phyloP scores from a whole-genome alignment of 225 moss, liverwort and hornwort genomes.

The Pseudisothecium myosuroides region DNA sequence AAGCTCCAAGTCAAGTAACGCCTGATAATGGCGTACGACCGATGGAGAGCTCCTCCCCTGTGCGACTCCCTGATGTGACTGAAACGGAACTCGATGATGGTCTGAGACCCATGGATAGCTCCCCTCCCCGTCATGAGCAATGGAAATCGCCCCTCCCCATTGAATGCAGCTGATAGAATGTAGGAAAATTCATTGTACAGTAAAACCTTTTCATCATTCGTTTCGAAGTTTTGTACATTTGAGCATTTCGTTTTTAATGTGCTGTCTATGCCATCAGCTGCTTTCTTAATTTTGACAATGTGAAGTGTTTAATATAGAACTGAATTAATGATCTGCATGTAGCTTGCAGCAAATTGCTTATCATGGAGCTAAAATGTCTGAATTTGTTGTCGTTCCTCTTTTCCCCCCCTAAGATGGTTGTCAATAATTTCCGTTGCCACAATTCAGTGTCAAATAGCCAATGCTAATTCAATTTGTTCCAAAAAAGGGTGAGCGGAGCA shows the following conservation, averaged over 20 bases:
- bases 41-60: neutral
- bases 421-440: rapidly evolving
- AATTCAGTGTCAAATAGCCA: no score
- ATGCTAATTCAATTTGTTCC: rapidly evolving
- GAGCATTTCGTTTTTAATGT: no score
- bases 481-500: rapidly evolving
- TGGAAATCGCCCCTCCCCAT: neutral
- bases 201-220: neutral
- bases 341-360: rapidly evolving
- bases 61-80: neutral
- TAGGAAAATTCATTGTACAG: neutral
- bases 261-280: no score
- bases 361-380: rapidly evolving
- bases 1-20: neutral
- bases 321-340: rapidly evolving
- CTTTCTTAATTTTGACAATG: no score
- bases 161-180: neutral
- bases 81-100: neutral
- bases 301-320: rapidly evolving
- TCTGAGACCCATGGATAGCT: neutral
- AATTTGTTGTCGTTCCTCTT: rapidly evolving
- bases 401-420: rapidly evolving
- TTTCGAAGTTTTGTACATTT: neutral
- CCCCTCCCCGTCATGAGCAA: neutral
- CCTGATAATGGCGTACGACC: neutral